These are phyloP conservation scores for Lecanicillium sp. DNA, from an alignment of 2,329 filamentous ascomycete genomes.

Conservation along the genomic window DNA sequence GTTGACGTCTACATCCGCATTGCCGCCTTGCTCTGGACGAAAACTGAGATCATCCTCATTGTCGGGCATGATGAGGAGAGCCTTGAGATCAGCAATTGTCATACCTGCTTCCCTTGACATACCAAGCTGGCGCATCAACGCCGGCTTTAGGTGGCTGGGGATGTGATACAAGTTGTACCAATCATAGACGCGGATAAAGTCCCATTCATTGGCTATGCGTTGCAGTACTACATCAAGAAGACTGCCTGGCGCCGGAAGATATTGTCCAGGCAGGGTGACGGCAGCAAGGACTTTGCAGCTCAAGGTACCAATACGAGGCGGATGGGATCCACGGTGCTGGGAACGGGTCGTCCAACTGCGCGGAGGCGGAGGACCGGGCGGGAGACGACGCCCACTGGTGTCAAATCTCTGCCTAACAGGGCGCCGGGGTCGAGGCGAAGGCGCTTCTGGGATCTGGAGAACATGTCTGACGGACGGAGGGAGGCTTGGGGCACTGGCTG, in stretches of 20 bases:
- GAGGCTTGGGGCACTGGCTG: constrained; percentile 40
- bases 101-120: constrained; percentile 37
- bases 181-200: constrained; percentile 46
- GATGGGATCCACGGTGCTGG: constrained; percentile 5
- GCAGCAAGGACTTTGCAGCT: constrained; percentile 10
- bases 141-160: constrained; percentile 43
- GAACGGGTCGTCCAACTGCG: constrained; percentile 42
- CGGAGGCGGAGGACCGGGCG: constrained; percentile 52
- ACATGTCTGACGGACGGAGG: constrained; percentile 52
- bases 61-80: constrained; percentile 32
- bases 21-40: constrained; percentile 13
- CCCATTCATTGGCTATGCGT: constrained; percentile 46
- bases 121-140: constrained; percentile 44
- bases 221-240: constrained; percentile 45
- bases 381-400: constrained; percentile 40
- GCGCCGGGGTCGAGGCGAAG: constrained; percentile 40
- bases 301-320: neutral
- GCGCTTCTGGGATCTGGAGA: constrained; percentile 51
- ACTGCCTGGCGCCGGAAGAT: constrained; percentile 36
- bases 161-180: constrained; percentile 48
- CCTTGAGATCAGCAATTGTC: constrained; percentile 40
- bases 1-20: constrained; percentile 29
- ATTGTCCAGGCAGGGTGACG: constrained; percentile 35
- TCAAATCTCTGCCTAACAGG: constrained; percentile 34
- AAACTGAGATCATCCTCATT: constrained; percentile 12